Conservation (phyloP, 2,329 filamentous ascomycete genomes). For the Exutisphaerella laricina region DNA sequence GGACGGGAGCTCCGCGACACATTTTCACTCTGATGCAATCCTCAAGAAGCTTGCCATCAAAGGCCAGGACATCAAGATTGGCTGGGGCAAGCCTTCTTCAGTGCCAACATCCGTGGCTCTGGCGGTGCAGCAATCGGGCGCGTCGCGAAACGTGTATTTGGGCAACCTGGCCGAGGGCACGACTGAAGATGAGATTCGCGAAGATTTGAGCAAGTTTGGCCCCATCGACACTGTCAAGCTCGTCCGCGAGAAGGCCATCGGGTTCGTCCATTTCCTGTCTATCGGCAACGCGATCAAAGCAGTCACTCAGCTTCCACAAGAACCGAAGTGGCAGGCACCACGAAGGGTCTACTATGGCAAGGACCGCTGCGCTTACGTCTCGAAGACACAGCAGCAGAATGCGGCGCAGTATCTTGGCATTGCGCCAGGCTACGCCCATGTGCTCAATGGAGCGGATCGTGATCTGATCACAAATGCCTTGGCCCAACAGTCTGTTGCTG, state of each 20-base stretch:
- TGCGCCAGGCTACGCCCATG: slow-evolving; percentile 91
- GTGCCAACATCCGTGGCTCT: slow-evolving; percentile 96
- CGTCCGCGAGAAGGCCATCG: slow-evolving; percentile 95
- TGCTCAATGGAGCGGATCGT: slow-evolving; percentile 90
- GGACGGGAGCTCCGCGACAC: slow-evolving; percentile 93
- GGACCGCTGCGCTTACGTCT: slow-evolving; percentile 96
- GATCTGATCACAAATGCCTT: slow-evolving; percentile 95
- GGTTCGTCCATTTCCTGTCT: slow-evolving; percentile 94
- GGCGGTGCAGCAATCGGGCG: slow-evolving; percentile 93
- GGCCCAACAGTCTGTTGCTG: slow-evolving; percentile 94
- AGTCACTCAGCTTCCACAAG: slow-evolving; percentile 90
- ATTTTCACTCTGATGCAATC: slow-evolving; percentile 99
- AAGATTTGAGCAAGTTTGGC: slow-evolving; percentile 93
- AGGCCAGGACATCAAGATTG: slow-evolving; percentile 98
- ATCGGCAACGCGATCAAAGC: slow-evolving; percentile 99
- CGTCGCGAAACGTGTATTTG: slow-evolving; percentile 93
- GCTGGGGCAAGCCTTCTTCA: slow-evolving; percentile 97
- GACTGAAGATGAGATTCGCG: slow-evolving; percentile 82
- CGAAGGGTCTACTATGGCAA: slow-evolving; percentile 98
- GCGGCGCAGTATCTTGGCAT: slow-evolving; percentile 97
- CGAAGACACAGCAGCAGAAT: slow-evolving; percentile 99
- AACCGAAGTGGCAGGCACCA: slow-evolving; percentile 93
- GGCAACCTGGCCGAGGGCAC: slow-evolving; percentile 90
- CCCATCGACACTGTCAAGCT: slow-evolving; percentile 97
- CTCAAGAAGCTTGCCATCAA: slow-evolving; percentile 99